Evolutionary conservation across 192 early-diverging fungal genomes (phyloP).

Genomic region (Coemansia sp.): DNA sequence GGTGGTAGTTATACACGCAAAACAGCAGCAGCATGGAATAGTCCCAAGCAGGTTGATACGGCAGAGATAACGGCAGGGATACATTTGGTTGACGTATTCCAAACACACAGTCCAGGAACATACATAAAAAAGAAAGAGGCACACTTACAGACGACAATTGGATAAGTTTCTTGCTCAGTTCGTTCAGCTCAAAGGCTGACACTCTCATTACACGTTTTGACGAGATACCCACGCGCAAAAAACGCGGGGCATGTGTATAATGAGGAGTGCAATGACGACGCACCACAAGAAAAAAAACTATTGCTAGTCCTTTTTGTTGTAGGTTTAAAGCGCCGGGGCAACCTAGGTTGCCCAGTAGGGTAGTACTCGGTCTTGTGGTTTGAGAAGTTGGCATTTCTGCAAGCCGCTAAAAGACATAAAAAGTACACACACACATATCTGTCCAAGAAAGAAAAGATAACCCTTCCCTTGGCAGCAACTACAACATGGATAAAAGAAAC

Average conservation of each 20-base stretch:
- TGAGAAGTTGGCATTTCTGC: background rate
- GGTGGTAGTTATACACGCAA: background rate
- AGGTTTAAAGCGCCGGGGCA: constrained; percentile 36
- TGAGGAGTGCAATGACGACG: constrained; percentile 53
- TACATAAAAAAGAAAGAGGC: constrained; percentile 13
- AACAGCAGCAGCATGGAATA: constrained; percentile 10
- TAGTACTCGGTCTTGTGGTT: constrained; percentile 5
- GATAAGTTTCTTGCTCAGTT: constrained; percentile 14
- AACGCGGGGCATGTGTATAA: background rate
- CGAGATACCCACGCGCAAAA: constrained; percentile 5
- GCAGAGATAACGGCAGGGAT: background rate
- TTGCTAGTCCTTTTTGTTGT: constrained; percentile 6
- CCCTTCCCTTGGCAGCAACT: background rate
- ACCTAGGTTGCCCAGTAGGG: constrained; percentile 16
- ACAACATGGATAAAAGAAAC: constrained; percentile 3
- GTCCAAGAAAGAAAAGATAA: background rate
- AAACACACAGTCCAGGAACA: constrained; percentile 14
- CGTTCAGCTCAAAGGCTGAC: constrained; percentile 57
- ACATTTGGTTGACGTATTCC: background rate
- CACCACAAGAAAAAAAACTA: constrained; percentile 12
- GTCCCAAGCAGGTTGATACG: constrained; percentile 4
- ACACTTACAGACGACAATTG: constrained; percentile 21
- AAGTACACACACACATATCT: background rate
- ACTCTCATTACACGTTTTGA: constrained; percentile 30
- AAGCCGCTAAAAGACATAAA: constrained; percentile 8